These are phyloP conservation scores for Bidens hawaiensis DNA, from an alignment of 140 eudicot genomes.

Conservation along the genomic window DNA sequence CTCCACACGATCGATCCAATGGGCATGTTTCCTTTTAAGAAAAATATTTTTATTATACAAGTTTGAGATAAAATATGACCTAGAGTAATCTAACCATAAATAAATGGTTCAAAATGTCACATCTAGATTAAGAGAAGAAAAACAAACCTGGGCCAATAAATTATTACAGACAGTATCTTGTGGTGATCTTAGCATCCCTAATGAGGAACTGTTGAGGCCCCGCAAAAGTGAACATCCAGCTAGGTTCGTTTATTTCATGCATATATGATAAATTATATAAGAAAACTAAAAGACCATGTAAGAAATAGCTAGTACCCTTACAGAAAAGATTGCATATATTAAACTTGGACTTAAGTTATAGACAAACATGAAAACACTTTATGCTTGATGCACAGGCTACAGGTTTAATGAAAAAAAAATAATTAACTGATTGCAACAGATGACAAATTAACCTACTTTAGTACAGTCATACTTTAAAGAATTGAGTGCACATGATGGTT, in stretches of 20 bases:
- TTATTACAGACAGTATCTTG: slow-evolving; percentile 20
- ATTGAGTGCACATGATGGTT: slow-evolving; percentile 5
- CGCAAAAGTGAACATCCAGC: slow-evolving; percentile 41
- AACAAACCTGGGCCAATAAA: slow-evolving; percentile 33
- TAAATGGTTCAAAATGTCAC: background rate
- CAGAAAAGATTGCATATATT: background rate
- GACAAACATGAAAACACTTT: background rate
- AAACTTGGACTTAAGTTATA: slow-evolving; percentile 3
- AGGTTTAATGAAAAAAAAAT: background rate
- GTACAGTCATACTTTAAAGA: no score
- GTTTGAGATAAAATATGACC: background rate
- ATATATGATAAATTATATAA: background rate
- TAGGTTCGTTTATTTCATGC: slow-evolving; percentile 22
- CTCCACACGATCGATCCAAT: background rate
- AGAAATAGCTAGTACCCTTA: no score
- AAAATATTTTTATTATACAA: background rate
- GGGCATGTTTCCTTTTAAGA: background rate
- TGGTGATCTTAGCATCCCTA: slow-evolving; percentile 23
- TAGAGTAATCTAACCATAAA: background rate
- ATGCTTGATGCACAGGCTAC: background rate
- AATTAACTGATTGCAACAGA: background rate
- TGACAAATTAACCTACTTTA: background rate
- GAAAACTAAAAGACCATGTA: no score
- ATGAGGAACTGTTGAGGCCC: slow-evolving; percentile 32
- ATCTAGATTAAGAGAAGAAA: background rate